These are phyloP conservation scores for Dendrobium officinale DNA, from an alignment of 106 monocot genomes.

Conservation along the genomic window DNA sequence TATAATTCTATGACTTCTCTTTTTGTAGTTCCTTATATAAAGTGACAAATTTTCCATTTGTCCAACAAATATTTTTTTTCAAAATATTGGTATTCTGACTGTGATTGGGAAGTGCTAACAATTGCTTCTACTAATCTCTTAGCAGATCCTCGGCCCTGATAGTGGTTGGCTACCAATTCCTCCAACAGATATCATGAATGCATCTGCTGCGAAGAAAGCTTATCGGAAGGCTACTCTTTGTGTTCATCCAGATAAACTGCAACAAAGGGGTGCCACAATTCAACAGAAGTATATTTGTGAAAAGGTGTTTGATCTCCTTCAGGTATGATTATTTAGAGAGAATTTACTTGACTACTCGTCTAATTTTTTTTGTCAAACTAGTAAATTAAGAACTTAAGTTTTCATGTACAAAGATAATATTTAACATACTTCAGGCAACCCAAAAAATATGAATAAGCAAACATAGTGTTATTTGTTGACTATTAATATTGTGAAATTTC, in stretches of 20 bases:
- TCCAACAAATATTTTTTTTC: not conserved
- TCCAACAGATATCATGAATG: constrained; percentile 80
- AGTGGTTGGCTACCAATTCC: constrained; percentile 91
- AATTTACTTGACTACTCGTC: not conserved
- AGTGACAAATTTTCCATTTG: not conserved
- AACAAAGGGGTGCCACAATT: constrained; percentile 90
- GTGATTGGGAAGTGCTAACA: not conserved
- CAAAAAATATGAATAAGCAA: not conserved
- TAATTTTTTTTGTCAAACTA: not conserved
- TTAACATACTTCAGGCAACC: not conserved
- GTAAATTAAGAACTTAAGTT: not conserved
- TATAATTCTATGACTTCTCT: too few relatives aligned
- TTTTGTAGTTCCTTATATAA: not conserved
- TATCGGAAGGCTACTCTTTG: constrained; percentile 92
- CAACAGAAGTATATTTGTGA: constrained; percentile 94
- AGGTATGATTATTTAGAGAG: constrained; percentile 31
- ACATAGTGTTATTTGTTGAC: not conserved
- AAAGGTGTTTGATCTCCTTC: constrained; percentile 98
- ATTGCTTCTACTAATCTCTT: not conserved
- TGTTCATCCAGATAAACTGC: constrained; percentile 97
- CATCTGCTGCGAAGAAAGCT: constrained; percentile 72
- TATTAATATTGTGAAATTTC: too few relatives aligned
- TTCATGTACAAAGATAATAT: not conserved
- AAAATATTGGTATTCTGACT: not conserved
- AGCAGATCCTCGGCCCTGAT: constrained; percentile 86